Evolutionary conservation across 257 asterid genomes (phyloP).

Genomic region (Paraleonurus japonicus): DNA sequence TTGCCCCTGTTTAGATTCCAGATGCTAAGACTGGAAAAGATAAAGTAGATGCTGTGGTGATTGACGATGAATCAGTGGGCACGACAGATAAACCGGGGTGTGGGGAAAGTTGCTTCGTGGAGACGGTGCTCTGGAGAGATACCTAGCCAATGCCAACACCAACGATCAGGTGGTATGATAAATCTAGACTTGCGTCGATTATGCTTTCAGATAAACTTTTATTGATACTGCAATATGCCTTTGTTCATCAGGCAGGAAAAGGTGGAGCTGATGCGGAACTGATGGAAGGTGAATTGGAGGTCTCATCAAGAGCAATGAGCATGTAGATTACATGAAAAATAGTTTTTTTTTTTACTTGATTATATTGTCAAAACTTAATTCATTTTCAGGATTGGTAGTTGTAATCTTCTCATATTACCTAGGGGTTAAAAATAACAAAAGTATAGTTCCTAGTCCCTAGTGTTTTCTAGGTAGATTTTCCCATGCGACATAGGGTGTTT

Average conservation of each 20-base stretch:
- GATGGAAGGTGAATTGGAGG: conserved; percentile 59
- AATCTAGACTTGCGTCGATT: not conserved
- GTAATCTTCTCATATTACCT: conserved; percentile 21
- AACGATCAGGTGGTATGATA: conserved; percentile 44
- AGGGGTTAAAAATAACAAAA: conserved; percentile 25
- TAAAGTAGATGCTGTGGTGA: conserved; percentile 72
- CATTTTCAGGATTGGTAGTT: conserved; percentile 18
- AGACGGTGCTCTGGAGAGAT: conserved; percentile 65
- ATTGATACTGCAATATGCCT: conserved; percentile 13
- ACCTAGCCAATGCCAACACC: conserved; percentile 42
- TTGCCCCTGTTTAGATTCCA: conserved; percentile 56
- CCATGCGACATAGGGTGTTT: not conserved
- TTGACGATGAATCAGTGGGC: conserved; percentile 83
- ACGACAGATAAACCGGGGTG: conserved; percentile 49
- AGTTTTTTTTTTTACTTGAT: not conserved
- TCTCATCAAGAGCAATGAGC: conserved; percentile 72
- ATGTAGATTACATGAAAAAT: conserved; percentile 39
- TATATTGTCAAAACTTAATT: conserved; percentile 18
- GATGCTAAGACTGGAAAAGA: conserved; percentile 61
- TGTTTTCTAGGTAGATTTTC: conserved; percentile 6
- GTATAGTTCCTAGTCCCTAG: conserved; percentile 9
- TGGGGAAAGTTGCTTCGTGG: conserved; percentile 84
- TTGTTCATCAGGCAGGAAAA: conserved; percentile 44
- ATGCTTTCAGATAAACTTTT: not conserved
- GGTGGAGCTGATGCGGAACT: conserved; percentile 33